Conservation (phyloP, 192 early-diverging fungal genomes). For the Coemansia sp. region DNA sequence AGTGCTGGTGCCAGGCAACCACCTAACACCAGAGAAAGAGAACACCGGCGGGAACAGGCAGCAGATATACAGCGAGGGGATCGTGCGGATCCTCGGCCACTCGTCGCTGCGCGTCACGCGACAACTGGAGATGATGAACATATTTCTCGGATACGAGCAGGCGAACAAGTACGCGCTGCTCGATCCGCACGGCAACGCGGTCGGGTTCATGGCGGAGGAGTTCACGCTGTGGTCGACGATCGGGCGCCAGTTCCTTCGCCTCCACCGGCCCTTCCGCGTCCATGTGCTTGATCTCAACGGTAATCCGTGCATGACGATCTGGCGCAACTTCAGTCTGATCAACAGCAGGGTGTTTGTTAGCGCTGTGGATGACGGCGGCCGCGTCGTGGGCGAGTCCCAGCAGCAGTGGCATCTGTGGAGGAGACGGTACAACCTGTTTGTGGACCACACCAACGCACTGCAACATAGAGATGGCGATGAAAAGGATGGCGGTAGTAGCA, state of each 20-base stretch:
- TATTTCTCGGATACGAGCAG: slow-evolving; percentile 73
- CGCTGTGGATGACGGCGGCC: slow-evolving; percentile 55
- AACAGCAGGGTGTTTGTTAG: slow-evolving; percentile 72
- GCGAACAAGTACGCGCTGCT: slow-evolving; percentile 84
- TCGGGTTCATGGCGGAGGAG: slow-evolving; percentile 84
- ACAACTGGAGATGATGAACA: slow-evolving; percentile 85
- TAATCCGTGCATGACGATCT: slow-evolving; percentile 67
- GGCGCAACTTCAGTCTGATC: slow-evolving; percentile 67
- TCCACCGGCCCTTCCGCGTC: slow-evolving; percentile 75
- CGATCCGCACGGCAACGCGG: slow-evolving; percentile 61
- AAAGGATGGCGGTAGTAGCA: background rate
- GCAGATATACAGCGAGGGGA: background rate
- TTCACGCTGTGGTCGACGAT: slow-evolving; percentile 64
- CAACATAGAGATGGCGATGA: background rate
- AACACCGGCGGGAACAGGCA: background rate
- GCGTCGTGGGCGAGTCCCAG: slow-evolving; percentile 77
- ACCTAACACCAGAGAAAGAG: too few relatives aligned
- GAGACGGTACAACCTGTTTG: slow-evolving; percentile 82
- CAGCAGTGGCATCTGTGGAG: slow-evolving; percentile 83
- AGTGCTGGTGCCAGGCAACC: too few relatives aligned
- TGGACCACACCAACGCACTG: slow-evolving; percentile 8
- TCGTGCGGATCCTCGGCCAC: slow-evolving; percentile 9
- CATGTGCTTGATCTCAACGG: slow-evolving; percentile 71
- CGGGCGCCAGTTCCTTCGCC: slow-evolving; percentile 69
- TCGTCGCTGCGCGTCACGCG: slow-evolving; percentile 42